Percentiles rank a stretch among this genome's conserved stretches.
Evolutionary conservation across 768 basidiomycete species (phyloP).

Genomic region (Tulasnella sp.): DNA sequence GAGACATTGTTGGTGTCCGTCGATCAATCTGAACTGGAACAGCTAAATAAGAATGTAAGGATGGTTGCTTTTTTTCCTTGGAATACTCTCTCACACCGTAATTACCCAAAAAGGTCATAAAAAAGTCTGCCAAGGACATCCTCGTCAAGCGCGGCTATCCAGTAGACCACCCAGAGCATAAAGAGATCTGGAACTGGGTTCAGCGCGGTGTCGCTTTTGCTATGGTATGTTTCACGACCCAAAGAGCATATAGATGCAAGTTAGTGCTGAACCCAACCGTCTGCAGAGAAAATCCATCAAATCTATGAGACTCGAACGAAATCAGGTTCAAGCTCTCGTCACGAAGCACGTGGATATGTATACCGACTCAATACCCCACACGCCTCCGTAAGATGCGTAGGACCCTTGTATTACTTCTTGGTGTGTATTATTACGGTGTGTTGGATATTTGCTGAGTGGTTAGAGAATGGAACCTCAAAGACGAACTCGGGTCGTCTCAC

Average conservation of each 20-base stretch:
- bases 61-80: not conserved
- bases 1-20: not conserved
- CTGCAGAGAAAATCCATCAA: constrained; percentile 21
- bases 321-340: constrained; percentile 16
- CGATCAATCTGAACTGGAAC: constrained; percentile 20
- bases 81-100: not conserved
- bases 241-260: not conserved
- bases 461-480: not conserved
- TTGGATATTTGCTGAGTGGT: not conserved
- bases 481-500: not conserved
- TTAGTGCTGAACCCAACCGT: not conserved
- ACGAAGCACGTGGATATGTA: constrained; percentile 29
- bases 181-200: constrained; percentile 25
- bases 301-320: constrained; percentile 4
- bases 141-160: constrained; percentile 7
- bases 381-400: not conserved
- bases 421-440: not conserved
- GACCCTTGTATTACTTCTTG: not conserved
- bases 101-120: constrained; percentile 7
- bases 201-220: constrained; percentile 28
- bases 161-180: constrained; percentile 28
- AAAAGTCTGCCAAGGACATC: not conserved
- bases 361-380: constrained; percentile 9
- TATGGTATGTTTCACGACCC: constrained; percentile 12
- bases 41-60: constrained; percentile 16